These are phyloP conservation scores for Alternaria metachromatica DNA, from an alignment of 2,329 filamentous ascomycete genomes.

Conservation along the genomic window DNA sequence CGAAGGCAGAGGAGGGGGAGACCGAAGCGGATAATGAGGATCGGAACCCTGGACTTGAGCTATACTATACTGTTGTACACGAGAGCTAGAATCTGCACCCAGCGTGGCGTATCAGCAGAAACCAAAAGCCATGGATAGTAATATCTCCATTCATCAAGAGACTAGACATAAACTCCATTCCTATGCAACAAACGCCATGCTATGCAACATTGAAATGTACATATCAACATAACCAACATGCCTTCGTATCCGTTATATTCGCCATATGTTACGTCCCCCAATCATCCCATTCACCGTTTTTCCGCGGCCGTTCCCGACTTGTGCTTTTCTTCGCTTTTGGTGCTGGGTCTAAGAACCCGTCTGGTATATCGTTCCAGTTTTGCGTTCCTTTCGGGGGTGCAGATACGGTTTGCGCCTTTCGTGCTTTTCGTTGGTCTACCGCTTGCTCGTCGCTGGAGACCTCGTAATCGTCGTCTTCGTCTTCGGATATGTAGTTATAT, in stretches of 20 bases:
- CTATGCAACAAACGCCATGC: slow-evolving; percentile 9
- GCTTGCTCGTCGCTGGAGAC: slow-evolving; percentile 41
- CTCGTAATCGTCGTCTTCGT: slow-evolving; percentile 49
- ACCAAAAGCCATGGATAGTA: background rate
- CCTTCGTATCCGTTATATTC: slow-evolving; percentile 12
- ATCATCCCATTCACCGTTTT: slow-evolving; percentile 41
- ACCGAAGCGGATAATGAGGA: too few relatives aligned
- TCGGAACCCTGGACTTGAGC: too few relatives aligned
- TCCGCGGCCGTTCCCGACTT: slow-evolving; percentile 36
- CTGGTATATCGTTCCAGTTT: slow-evolving; percentile 59
- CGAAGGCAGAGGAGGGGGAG: too few relatives aligned
- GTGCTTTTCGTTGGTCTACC: slow-evolving; percentile 28
- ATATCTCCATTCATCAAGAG: background rate
- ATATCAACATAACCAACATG: slow-evolving; percentile 14
- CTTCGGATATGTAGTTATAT: slow-evolving; percentile 46
- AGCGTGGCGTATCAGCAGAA: background rate
- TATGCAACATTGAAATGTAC: slow-evolving; percentile 22
- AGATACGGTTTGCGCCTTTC: slow-evolving; percentile 17
- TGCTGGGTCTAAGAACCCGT: slow-evolving; percentile 48
- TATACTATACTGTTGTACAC: too few relatives aligned
- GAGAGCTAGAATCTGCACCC: background rate
- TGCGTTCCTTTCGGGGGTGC: slow-evolving; percentile 31
- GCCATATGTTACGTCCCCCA: slow-evolving; percentile 20
- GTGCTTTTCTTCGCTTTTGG: slow-evolving; percentile 37
- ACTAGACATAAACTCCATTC: background rate